Evolutionary conservation across 768 basidiomycete species (phyloP), one percentile per base, ranked within the genome.

Genomic region (Lactarius evosmus): DNA sequence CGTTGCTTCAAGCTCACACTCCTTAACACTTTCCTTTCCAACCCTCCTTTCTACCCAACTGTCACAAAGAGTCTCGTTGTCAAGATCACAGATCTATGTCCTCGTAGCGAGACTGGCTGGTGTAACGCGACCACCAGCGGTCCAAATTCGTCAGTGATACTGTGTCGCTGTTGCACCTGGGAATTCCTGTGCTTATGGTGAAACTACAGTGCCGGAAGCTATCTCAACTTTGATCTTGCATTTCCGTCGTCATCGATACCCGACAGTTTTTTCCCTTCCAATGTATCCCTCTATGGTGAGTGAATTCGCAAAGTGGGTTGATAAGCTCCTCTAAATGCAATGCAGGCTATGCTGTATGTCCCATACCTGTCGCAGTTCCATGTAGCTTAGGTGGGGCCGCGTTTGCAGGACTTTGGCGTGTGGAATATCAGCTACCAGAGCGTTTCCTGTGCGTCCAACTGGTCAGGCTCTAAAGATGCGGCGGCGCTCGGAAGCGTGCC

Each of bases 41-140:
- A 80, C 46, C 91, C 91, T 8, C 88, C 85, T 0, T 94, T 89
- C 73, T 82, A 82, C 69, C 90, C 90, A 2, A 70, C 81, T 32
- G 76, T 77, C 32, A 76, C 79, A 11, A 87, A 84, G 60, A 85
- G 81, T 44, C 76, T 92, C 16, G 82, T 89, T 27, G 76, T 93
- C 56, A 94, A 94, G 74, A 75, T 94, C 46, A 92, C 88, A 4
- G 91, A 93, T 72, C 73, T 91, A 22, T 94, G 92, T 71, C 91
- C 91, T 7, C 74, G 83, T 17, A 83, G 83, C 2, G 71, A 74
- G 59, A 71, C 72, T 25, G 87, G 85, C 17, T 91, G 86, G 89
- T 93, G 92, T 69, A 84, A 82, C 41, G 92, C 83, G 4, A 91
- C 86, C 9, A 73, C 75, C 5, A 74, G 73, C 5, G 80, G 82